phyloP scores from a whole-genome alignment of 495 filamentous ascomycete genomes.

The Talaromyces wortmannii region DNA sequence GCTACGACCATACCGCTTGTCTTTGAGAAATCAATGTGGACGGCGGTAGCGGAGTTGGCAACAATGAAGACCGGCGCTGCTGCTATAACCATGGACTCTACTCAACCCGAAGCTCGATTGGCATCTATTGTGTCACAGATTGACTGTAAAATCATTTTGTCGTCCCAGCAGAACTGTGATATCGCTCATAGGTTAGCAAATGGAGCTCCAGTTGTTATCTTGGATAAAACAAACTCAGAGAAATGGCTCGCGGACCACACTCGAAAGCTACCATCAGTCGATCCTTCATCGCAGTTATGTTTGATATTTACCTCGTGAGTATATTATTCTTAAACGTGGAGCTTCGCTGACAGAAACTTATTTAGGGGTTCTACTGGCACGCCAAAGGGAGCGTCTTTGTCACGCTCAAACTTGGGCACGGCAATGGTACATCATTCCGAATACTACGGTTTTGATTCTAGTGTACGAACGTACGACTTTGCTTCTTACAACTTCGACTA shows the following conservation, averaged over 20 bases:
- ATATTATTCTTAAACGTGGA: too few relatives aligned
- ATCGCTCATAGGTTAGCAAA: neutral
- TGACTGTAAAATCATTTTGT: neutral
- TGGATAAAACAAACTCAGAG: too few relatives aligned
- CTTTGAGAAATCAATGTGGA: conserved; percentile 49
- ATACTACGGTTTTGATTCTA: neutral
- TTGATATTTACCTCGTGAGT: too few relatives aligned
- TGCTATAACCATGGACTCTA: conserved; percentile 7
- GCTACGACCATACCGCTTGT: conserved; percentile 42
- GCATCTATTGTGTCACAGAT: conserved; percentile 12
- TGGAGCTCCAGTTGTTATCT: neutral
- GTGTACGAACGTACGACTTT: conserved; percentile 28
- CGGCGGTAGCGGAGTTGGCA: conserved; percentile 28
- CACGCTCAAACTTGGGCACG: neutral
- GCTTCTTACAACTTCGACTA: conserved; percentile 41
- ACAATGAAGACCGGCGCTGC: conserved; percentile 45
- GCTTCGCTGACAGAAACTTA: too few relatives aligned
- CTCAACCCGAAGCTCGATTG: conserved; percentile 1
- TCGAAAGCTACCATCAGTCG: too few relatives aligned
- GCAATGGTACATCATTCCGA: neutral
- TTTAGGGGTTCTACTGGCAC: neutral
- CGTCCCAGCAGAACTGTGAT: neutral
- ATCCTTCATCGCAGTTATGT: too few relatives aligned
- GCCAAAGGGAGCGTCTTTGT: neutral
- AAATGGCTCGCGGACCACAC: too few relatives aligned